Evolutionary conservation across 441 rosid genomes (phyloP).

Genomic region (Adansonia rubrostipa): DNA sequence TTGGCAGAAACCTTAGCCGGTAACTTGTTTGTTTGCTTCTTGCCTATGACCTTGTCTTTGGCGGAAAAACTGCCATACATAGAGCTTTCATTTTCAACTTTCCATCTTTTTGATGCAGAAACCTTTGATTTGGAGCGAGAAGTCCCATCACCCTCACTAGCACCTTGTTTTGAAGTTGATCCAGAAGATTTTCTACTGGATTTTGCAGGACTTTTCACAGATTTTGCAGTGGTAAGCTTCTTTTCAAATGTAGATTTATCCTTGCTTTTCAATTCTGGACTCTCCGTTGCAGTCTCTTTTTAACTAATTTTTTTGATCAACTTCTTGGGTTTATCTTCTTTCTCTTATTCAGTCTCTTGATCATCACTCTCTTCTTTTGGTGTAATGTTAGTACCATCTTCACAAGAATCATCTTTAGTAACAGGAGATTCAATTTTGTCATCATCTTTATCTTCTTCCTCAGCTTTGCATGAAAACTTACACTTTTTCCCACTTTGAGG

Average conservation of each 20-base stretch:
- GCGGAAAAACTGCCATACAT: constrained; percentile 40
- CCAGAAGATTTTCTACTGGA: constrained; percentile 50
- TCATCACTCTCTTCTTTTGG: constrained; percentile 59
- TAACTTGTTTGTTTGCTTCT: constrained; percentile 58
- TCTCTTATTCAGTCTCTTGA: constrained; percentile 57
- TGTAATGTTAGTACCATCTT: constrained; percentile 49
- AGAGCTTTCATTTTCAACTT: constrained; percentile 53
- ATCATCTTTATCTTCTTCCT: constrained; percentile 54
- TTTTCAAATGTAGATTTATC: constrained; percentile 50
- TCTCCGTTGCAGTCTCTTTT: constrained; percentile 51
- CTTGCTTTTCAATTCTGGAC: constrained; percentile 49
- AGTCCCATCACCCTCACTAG: constrained; percentile 36
- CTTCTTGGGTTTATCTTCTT: constrained; percentile 52
- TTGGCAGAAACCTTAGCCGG: constrained; percentile 54
- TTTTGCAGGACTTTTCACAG: constrained; percentile 54
- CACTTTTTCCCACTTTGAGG: constrained; percentile 53
- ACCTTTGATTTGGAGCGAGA: constrained; percentile 45
- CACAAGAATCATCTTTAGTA: constrained; percentile 48
- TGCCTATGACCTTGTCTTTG: constrained; percentile 52
- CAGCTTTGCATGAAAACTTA: constrained; percentile 50
- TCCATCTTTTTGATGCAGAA: constrained; percentile 54
- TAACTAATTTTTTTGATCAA: constrained; percentile 48
- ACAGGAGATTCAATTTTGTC: constrained; percentile 56
- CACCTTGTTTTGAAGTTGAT: constrained; percentile 48
- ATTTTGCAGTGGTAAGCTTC: constrained; percentile 48